Evolutionary conservation across 2,329 filamentous ascomycete genomes (phyloP).

Genomic region (Fusarium pseudoanthophilum): DNA sequence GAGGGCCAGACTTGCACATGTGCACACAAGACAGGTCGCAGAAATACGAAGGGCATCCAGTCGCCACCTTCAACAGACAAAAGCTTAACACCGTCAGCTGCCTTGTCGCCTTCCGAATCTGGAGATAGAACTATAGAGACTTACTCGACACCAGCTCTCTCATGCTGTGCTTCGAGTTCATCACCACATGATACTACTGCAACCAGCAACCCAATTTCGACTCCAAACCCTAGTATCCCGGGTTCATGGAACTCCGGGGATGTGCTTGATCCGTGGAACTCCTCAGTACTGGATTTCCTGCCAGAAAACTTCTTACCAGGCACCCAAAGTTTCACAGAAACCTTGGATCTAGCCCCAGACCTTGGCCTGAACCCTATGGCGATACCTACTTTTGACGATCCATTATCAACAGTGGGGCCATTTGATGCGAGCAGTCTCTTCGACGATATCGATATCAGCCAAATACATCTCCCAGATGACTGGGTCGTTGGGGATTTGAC

Average conservation of each 20-base stretch:
- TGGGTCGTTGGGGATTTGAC: neutral
- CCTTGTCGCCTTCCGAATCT: neutral
- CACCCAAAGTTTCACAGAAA: neutral
- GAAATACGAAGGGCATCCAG: neutral
- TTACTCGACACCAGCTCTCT: neutral
- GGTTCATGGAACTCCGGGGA: neutral
- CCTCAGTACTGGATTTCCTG: too few species aligned
- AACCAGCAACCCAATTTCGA: neutral
- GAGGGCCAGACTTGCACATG: conserved; percentile 15
- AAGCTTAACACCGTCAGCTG: neutral
- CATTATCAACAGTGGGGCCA: neutral
- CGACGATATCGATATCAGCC: neutral
- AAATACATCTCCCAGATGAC: neutral
- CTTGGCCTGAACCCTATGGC: neutral
- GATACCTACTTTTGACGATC: neutral
- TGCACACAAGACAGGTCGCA: conserved; percentile 1
- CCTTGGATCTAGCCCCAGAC: neutral
- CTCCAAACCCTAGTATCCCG: rapidly evolving
- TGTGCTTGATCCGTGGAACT: neutral
- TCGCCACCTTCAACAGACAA: neutral
- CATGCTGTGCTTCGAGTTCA: neutral
- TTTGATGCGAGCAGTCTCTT: neutral
- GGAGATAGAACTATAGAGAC: neutral
- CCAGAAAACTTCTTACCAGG: rapidly evolving
- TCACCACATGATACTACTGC: neutral